Evolutionary conservation across 2,329 filamentous ascomycete genomes (phyloP).

Genomic region (Escovopsis sp.): DNA sequence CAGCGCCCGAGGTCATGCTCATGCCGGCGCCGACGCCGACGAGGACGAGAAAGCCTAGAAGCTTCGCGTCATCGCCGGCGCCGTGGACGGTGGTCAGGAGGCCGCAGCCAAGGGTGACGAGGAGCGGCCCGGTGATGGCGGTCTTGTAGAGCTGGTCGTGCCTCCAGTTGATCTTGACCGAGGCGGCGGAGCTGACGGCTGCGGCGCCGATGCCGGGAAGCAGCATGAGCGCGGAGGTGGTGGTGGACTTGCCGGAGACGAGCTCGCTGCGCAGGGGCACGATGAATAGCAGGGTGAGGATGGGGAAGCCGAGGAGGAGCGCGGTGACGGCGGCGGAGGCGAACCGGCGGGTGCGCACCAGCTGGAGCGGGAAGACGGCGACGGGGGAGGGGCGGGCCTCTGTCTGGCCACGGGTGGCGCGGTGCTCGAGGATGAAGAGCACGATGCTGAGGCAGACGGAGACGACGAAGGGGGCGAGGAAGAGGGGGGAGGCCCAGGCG

Average conservation of each 20-base stretch:
- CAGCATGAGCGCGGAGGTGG: not conserved
- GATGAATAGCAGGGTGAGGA: conserved; percentile 20
- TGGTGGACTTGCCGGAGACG: not conserved
- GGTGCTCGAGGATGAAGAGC: conserved; percentile 15
- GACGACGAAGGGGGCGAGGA: conserved; percentile 15
- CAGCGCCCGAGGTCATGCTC: conserved; percentile 30
- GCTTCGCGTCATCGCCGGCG: conserved; percentile 24
- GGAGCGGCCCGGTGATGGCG: conserved; percentile 18
- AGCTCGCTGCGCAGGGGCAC: not conserved
- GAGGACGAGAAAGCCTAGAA: conserved; percentile 34
- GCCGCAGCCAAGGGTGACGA: conserved; percentile 32
- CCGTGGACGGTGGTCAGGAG: conserved; percentile 25
- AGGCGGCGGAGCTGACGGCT: not conserved
- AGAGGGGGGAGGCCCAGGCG: conserved; percentile 28
- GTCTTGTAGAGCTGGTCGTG: not conserved
- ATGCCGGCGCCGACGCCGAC: conserved; percentile 37
- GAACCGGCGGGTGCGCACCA: conserved; percentile 35
- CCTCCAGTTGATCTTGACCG: not conserved
- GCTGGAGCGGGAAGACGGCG: conserved; percentile 26
- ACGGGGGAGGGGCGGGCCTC: conserved; percentile 2
- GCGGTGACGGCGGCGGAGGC: conserved; percentile 27
- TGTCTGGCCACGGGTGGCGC: too few relatives aligned
- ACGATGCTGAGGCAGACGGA: conserved; percentile 14
- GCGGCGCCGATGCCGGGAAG: not conserved
- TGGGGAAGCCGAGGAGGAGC: conserved; percentile 33